Percentiles rank a stretch among this genome's conserved stretches.
These are phyloP conservation scores for Plenodomus tracheiphilus DNA, from an alignment of 2,329 filamentous ascomycete genomes.

Conservation along the genomic window DNA sequence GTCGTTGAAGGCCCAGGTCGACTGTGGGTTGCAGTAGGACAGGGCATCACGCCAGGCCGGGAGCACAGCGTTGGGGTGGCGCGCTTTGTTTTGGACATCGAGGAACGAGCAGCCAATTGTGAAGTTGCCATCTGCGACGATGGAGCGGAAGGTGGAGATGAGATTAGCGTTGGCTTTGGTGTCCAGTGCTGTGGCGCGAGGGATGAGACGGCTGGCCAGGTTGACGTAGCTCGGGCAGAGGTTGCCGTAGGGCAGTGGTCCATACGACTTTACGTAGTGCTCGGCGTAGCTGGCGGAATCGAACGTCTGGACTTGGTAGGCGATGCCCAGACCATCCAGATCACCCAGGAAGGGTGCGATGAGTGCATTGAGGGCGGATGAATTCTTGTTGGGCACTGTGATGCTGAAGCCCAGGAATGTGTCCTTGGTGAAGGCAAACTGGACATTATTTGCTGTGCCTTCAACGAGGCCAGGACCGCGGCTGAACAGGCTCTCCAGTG, in stretches of 20 bases:
- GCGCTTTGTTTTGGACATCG: background rate
- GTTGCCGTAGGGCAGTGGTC: too few relatives aligned
- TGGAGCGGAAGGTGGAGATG: background rate
- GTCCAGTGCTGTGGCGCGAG: background rate
- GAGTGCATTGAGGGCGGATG: background rate
- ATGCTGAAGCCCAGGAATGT: background rate
- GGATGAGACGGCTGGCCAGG: background rate
- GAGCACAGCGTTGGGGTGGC: constrained; percentile 1
- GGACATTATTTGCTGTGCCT: background rate
- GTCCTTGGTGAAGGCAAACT: background rate
- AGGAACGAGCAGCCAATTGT: background rate
- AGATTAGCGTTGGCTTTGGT: background rate
- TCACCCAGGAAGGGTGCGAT: background rate
- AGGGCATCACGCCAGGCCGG: constrained; percentile 7
- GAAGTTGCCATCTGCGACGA: background rate
- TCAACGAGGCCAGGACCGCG: background rate
- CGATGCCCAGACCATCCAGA: too few relatives aligned
- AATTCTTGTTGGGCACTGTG: background rate
- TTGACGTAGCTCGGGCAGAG: too few relatives aligned
- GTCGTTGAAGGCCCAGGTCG: background rate
- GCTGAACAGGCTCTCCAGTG: background rate
- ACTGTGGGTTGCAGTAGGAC: constrained; percentile 2
- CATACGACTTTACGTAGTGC: too few relatives aligned
- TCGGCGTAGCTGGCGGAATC: too few relatives aligned
- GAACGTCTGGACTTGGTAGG: background rate